Base-by-base conservation (phyloP, 2,329 filamentous ascomycete genomes). In the Phoma herbarum region DNA sequence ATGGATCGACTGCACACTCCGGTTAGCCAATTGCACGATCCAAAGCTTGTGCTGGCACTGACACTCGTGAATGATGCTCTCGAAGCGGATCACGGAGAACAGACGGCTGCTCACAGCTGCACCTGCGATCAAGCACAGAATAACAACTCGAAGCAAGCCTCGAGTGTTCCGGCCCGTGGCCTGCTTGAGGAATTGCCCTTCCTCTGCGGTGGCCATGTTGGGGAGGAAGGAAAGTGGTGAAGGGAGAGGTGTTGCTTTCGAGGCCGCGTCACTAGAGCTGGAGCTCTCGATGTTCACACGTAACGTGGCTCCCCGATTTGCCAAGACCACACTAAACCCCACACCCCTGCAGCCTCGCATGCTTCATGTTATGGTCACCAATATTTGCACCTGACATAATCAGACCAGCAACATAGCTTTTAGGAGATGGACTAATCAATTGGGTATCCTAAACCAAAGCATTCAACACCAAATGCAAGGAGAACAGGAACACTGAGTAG, bases 41-140 rank as follows among this genome's bases (percentile, higher is more conserved):
- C n/a, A n/a, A 41, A 59, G 50, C 56, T 54, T 33, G 43, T 29
- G 29, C 60, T 52, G 39, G 54, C 64, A 90, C 93, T 80, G 78
- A 97, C 95, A 99, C 85, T 99, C 95, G 85, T 99, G 95, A 75
- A 99, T 99, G 75, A 99, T 99, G 82, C 92, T 97, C 82, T 99
- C 95, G 77, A 99, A 99, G 69, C 95, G 91, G 80, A 99, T 98
- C 68, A 99, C 95, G 74, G 93, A 97, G 85, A 99, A 99, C 69
- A 99, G 85, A 80, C 95, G 92, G 80, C 93, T 97, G 68, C 93
- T 88, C 75, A 98, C 87, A 68, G 94, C 93, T 63, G 95, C 93
- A 58, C 87, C 93, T 66, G 95, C 95, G 79, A 99, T 97, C 75
- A 94, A 87, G 74, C 84, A 85, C 71, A 99, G 88, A 81, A 99